Evolutionary conservation across 2,329 filamentous ascomycete species (phyloP).

Genomic region (Trichoderma koningiopsis): DNA sequence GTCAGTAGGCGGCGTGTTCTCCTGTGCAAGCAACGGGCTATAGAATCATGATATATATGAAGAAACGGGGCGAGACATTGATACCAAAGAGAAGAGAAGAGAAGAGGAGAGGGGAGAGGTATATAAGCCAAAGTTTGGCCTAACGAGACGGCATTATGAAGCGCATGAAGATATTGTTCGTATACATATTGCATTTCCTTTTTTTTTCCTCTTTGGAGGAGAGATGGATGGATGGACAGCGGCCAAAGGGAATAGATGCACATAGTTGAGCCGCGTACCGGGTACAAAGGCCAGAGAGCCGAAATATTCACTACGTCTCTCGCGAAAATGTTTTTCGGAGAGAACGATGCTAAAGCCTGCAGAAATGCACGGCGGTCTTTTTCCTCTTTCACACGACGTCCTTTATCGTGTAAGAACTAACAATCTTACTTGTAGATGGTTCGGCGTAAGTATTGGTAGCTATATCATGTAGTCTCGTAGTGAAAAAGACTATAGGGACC

Average conservation of each 20-base stretch:
- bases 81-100: neutral
- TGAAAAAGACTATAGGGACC: neutral
- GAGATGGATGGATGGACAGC: neutral
- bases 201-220: neutral
- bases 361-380: conserved; percentile 12
- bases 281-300: neutral
- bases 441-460: neutral
- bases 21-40: conserved; percentile 69
- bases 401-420: neutral
- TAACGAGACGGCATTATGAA: neutral
- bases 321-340: neutral
- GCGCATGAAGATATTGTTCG: neutral
- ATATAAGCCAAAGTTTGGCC: neutral
- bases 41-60: conserved; percentile 34
- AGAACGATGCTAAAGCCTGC: conserved; percentile 15
- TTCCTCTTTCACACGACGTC: neutral
- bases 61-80: neutral
- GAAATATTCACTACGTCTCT: conserved; percentile 16
- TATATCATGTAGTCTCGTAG: neutral
- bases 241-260: neutral
- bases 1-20: conserved; percentile 71
- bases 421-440: neutral
- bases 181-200: neutral
- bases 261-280: neutral
- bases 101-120: no score